A percentile compares a stretch with the other conserved stretches of the same genome.
Conservation (phyloP, 2,329 filamentous ascomycete genomes). For the Colletotrichum cuscutae region DNA sequence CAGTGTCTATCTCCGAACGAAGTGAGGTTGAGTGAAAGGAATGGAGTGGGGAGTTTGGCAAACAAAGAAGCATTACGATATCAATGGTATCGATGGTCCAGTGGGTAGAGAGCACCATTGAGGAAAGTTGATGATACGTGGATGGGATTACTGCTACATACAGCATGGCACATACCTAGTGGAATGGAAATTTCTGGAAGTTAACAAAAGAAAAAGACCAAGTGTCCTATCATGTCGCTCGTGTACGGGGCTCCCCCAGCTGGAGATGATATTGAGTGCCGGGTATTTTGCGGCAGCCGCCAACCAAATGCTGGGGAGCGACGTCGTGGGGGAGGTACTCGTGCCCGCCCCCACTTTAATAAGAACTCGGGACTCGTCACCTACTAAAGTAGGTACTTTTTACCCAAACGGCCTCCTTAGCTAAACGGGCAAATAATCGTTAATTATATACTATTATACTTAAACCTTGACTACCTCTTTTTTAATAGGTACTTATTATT, state of each 20-base stretch:
- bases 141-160: background rate
- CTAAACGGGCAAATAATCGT: no score
- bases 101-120: background rate
- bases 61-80: background rate
- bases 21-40: background rate
- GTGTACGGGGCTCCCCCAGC: conserved; percentile 14
- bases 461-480: no score
- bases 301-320: conserved; percentile 24
- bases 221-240: conserved; percentile 10
- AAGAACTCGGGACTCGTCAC: no score
- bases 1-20: background rate
- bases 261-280: conserved; percentile 3
- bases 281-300: conserved; percentile 5
- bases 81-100: no score
- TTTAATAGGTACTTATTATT: no score
- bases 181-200: conserved; percentile 26
- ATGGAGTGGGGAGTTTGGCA: background rate
- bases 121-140: background rate
- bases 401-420: no score
- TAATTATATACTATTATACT: no score
- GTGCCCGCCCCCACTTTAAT: no score
- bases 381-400: no score
- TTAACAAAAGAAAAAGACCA: background rate
- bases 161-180: background rate
- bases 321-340: conserved; percentile 8